Evolutionary conservation across 1,284 basidiomycete genomes (phyloP), one percentile per base, ranked within the genome.

Genomic region (Irpex rosettiformis): DNA sequence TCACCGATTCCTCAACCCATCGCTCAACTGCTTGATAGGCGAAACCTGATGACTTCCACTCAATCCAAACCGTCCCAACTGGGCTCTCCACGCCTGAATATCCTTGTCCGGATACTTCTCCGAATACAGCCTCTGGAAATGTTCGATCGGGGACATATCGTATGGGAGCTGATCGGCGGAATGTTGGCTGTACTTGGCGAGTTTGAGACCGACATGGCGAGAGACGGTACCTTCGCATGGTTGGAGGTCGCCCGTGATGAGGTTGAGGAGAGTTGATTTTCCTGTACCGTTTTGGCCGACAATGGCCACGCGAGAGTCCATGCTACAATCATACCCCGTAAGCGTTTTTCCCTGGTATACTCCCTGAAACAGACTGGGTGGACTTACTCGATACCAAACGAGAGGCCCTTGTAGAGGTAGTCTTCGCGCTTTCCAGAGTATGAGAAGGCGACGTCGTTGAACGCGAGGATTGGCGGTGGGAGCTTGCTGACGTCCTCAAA

Each of bases 211-310:
- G 54, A 90, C 80, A 75, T 99, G 96, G 67, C 94, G 93, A 54
- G 89, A 91, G 65, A 99, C 75, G 24, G 91, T 91, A 54, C 96
- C 96, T 70, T 93, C 85, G 61, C 77, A 78, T 1, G 97, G 94
- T 66, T 91, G 88, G 37, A 97, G 82, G 13, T 73, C 82, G 55
- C 93, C 84, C 7, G 92, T 98, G 76, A 99, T 94, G 60, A 99
- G 86, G 79, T 98, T 89, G 49, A 99, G 84, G 55, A 99, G 85
- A 6, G 96, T 99, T 33, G 96, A 98, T 75, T 99, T 99, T 62
- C 96, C 96, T 30, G 96, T 91, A 73, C 96, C 96, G 78, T 99
- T 99, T 65, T 96, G 94, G 60, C 97, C 96, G 66, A 99, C 94
- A 70, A 99, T 98, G 67, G 96, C 96, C 54, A 99, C 81, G 62